Evolutionary conservation across 192 early-diverging fungal species (phyloP).

Genomic region (Coemansia sp.): DNA sequence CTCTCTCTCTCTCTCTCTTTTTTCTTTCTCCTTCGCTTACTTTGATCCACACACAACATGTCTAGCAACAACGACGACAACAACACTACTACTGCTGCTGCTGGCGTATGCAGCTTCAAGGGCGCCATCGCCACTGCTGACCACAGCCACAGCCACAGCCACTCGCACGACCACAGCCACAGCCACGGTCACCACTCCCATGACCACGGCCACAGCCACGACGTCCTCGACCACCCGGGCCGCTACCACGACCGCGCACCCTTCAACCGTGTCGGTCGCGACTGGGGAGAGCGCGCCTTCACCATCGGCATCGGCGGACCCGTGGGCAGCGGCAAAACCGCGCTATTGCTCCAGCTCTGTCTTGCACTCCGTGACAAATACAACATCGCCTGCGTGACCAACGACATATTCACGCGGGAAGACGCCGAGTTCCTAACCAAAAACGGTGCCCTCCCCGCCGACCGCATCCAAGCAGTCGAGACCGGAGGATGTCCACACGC

Average conservation of each 20-base stretch:
- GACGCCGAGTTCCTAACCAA: conserved; percentile 95
- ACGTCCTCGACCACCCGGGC: conserved; percentile 88
- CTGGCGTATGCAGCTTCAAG: conserved; percentile 47
- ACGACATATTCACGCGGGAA: conserved; percentile 97
- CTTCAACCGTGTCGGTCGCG: conserved; percentile 72
- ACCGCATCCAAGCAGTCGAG: conserved; percentile 92
- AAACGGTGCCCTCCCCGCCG: conserved; percentile 84
- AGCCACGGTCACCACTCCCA: conserved; percentile 57
- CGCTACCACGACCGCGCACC: conserved; percentile 73
- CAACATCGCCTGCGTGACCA: conserved; percentile 92
- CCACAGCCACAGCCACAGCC: conserved; percentile 30
- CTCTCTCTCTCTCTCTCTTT: neutral
- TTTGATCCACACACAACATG: neutral
- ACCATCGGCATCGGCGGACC: conserved; percentile 97
- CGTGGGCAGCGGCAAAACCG: conserved; percentile 95
- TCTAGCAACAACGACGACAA: neutral
- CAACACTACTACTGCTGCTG: conserved; percentile 1
- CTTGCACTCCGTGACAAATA: conserved; percentile 76
- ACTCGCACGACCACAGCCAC: conserved; percentile 35
- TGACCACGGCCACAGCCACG: conserved; percentile 93
- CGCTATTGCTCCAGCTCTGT: conserved; percentile 91
- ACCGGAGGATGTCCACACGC: conserved; percentile 98
- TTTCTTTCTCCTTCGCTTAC: neutral
- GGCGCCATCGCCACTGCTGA: conserved; percentile 6
- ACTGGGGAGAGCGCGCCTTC: conserved; percentile 93